Evolutionary conservation across 345 rosid genomes (phyloP), one percentile per base, ranked within the genome.

Genomic region (Balakata baccata): DNA sequence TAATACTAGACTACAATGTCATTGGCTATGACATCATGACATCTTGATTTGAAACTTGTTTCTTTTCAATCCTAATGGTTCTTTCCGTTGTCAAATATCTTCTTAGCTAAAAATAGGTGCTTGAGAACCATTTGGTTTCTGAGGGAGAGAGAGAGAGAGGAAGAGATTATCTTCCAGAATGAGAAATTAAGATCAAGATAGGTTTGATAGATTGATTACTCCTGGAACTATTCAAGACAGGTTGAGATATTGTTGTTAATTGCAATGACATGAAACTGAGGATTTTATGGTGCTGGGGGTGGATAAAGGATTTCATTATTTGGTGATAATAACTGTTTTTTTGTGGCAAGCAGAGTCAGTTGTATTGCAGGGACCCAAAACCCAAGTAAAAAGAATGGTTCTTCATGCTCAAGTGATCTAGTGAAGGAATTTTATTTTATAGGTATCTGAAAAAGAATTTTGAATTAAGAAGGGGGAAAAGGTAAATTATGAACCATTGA

Each of bases 1-100:
- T 61, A 61, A 43, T 58, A 2, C 34, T 53, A 38, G 47, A n/a
- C 45, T 7, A 29, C 34, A 37, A n/a, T 39, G 38, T 38, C 41
- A 16, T 43, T 17, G 41, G 56, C 12, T 13, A 18, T 56, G 46
- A 53, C 47, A 62, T 64, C 58, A 18, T 56, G 53, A 53, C 47
- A 62, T 64, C 58, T 62, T 46, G 52, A 39, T 66, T 46, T 52
- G 39, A 53, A 59, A 54, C 18, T 62, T n/a, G 58, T 46, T 73
- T 20, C 8, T 22, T 41, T 41, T 64, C 23, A 20, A 16, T 10
- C 47, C 47, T 43, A 43, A 43, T 5, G 9, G 47, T 3, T 43
- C 10, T 1, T 43, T 5, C 47, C 1, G 47, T 9, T 43, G 47
- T 43, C 9, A 43, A 43, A 43, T 43, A 29, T 29, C 34, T 29